Conservation (phyloP, 805 yeast species). For the Groenewaldozyma tartarivorans region DNA sequence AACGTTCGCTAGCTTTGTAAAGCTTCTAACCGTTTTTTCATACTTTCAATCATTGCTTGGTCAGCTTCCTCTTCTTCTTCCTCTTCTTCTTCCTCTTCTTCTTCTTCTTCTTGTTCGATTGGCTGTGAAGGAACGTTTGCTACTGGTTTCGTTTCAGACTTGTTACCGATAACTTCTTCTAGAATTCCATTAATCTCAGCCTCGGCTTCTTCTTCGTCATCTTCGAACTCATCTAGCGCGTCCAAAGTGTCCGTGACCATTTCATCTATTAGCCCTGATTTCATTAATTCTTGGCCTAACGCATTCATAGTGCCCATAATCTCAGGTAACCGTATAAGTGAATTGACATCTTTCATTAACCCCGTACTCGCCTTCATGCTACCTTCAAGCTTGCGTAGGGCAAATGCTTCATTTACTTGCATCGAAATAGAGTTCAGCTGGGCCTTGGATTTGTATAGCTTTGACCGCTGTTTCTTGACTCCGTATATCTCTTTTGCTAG, state of each 20-base stretch:
- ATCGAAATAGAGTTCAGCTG: slow-evolving; percentile 76
- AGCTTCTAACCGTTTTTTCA: slow-evolving; percentile 84
- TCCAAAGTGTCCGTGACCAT: slow-evolving; percentile 92
- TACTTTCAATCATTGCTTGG: slow-evolving; percentile 57
- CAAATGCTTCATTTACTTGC: slow-evolving; percentile 89
- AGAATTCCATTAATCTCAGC: slow-evolving; percentile 31
- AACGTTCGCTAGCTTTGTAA: slow-evolving; percentile 44
- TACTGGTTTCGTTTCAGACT: slow-evolving; percentile 37
- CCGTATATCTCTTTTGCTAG: slow-evolving; percentile 77
- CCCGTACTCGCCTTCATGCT: slow-evolving; percentile 69
- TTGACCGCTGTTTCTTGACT: slow-evolving; percentile 60
- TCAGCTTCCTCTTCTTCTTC: slow-evolving; percentile 56
- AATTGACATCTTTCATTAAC: slow-evolving; percentile 83
- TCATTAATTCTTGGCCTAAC: slow-evolving; percentile 73
- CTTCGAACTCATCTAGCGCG: slow-evolving; percentile 49
- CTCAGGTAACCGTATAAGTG: slow-evolving; percentile 68
- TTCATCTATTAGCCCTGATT: slow-evolving; percentile 66
- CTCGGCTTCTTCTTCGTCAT: slow-evolving; percentile 28
- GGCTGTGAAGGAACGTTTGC: slow-evolving; percentile 31
- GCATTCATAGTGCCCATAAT: slow-evolving; percentile 76
- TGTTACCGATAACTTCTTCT: slow-evolving; percentile 29
- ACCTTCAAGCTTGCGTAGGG: slow-evolving; percentile 71
- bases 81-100: slow-evolving; percentile 25
- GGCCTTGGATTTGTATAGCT: slow-evolving; percentile 73
- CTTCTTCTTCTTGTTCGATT: slow-evolving; percentile 6